Evolutionary conservation across 2,329 filamentous ascomycete genomes (phyloP).

Genomic region (Pseudocercospora musae): DNA sequence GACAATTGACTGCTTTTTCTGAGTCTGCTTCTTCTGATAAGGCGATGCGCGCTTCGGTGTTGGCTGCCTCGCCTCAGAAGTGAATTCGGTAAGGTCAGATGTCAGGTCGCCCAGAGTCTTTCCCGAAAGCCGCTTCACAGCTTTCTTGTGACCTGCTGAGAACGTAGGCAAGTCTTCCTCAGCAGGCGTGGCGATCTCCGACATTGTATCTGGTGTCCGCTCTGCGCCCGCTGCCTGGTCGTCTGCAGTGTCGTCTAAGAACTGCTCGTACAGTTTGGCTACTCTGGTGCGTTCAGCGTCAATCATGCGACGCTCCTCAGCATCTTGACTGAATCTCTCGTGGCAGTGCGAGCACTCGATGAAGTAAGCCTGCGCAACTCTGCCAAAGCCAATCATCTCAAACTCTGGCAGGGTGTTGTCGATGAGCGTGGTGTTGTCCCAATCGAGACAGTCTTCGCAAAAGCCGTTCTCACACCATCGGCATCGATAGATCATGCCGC

Average conservation of each 20-base stretch:
- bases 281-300: constrained; percentile 13
- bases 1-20: not conserved
- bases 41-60: not conserved
- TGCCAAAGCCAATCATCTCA: constrained; percentile 47
- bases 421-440: constrained; percentile 48
- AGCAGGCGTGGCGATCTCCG: constrained; percentile 23
- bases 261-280: constrained; percentile 6
- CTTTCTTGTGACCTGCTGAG: not conserved
- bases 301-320: constrained; percentile 9
- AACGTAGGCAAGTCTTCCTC: not conserved
- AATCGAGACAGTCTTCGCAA: constrained; percentile 60
- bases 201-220: constrained; percentile 21
- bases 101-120: not conserved
- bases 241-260: not conserved
- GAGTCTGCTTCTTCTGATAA: not conserved
- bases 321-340: constrained; percentile 35
- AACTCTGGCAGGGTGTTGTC: constrained; percentile 53
- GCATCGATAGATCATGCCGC: constrained; percentile 52
- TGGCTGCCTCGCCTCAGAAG: not conserved
- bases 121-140: not conserved
- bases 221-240: not conserved
- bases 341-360: constrained; percentile 50
- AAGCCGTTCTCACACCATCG: constrained; percentile 55
- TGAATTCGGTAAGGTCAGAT: not conserved
- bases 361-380: constrained; percentile 48